A percentile compares a stretch with the other conserved stretches of the same genome.
phyloP scores from a whole-genome alignment of 768 basidiomycete species.

The Pleurotus platypus region DNA sequence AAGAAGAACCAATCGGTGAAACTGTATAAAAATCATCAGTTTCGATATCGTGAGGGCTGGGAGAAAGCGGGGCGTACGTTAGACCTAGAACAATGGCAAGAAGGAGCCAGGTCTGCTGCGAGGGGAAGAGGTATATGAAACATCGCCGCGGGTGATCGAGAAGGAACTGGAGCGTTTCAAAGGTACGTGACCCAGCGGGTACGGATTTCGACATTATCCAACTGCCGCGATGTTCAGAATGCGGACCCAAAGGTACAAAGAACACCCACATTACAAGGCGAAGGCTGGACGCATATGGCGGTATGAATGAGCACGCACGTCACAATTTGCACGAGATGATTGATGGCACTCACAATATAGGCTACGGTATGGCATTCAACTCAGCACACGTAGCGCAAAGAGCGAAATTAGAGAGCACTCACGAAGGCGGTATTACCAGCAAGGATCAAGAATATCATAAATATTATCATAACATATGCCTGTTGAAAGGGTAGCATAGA shows the following conservation, averaged over 20 bases:
- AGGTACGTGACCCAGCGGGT: constrained; percentile 51
- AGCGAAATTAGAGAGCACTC: constrained; percentile 30
- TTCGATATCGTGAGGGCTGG: background rate
- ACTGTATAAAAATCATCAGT: constrained; percentile 30
- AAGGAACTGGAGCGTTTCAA: constrained; percentile 86
- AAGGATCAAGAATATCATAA: constrained; percentile 71
- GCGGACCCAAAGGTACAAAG: background rate
- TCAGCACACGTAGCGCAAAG: background rate
- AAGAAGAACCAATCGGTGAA: constrained; percentile 88
- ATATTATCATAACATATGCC: constrained; percentile 77
- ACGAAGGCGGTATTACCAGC: constrained; percentile 95
- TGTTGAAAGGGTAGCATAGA: constrained; percentile 91
- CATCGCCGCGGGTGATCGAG: constrained; percentile 93
- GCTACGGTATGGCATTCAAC: constrained; percentile 36
- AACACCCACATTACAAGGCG: constrained; percentile 77
- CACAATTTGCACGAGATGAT: background rate
- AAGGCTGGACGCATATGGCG: constrained; percentile 40
- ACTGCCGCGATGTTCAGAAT: constrained; percentile 34
- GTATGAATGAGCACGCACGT: background rate
- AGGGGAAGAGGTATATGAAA: constrained; percentile 87
- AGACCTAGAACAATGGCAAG: constrained; percentile 62
- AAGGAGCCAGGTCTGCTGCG: constrained; percentile 93
- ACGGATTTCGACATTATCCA: constrained; percentile 70
- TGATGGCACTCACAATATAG: constrained; percentile 68
- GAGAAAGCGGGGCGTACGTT: constrained; percentile 49